Evolutionary conservation across 2,329 filamentous ascomycete genomes (phyloP).

Genomic region (Fusarium sp.): DNA sequence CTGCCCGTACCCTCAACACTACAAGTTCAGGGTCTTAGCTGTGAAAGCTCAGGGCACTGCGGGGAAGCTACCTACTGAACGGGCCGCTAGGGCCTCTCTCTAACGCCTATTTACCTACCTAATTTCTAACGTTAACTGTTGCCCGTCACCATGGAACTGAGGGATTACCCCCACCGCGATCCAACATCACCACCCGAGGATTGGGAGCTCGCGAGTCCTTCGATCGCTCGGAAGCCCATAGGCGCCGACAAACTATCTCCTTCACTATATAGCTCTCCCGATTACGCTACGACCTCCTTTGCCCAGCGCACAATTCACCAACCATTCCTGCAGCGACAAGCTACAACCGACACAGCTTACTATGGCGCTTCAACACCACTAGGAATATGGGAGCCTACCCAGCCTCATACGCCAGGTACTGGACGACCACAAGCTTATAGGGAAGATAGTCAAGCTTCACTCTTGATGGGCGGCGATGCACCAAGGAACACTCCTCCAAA

Average conservation of each 20-base stretch:
- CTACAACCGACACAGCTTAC: conserved; percentile 28
- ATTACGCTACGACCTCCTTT: conserved; percentile 22
- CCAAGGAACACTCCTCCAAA: conserved; percentile 14
- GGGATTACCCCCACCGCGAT: conserved; percentile 30
- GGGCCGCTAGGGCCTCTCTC: conserved; percentile 37
- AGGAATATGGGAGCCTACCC: conserved; percentile 35
- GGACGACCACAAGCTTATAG: conserved; percentile 29
- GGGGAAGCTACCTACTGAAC: conserved; percentile 28
- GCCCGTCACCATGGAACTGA: conserved; percentile 34
- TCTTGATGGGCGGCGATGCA: conserved; percentile 10
- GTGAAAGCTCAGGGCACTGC: conserved; percentile 29
- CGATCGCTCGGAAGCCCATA: conserved; percentile 35
- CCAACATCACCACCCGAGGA: conserved; percentile 24
- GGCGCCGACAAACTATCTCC: conserved; percentile 3
- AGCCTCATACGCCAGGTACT: conserved; percentile 9
- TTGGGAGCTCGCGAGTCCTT: conserved; percentile 38
- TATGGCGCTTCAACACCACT: conserved; percentile 34
- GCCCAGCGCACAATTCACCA: conserved; percentile 20
- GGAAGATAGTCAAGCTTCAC: conserved; percentile 38
- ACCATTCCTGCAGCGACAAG: conserved; percentile 28
- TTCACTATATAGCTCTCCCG: conserved; percentile 28
- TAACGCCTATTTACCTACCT: neutral
- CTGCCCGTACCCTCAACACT: neutral
- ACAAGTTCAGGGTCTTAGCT: conserved; percentile 3
- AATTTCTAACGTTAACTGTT: neutral